These are phyloP conservation scores for Aspergillus avenaceus DNA, from an alignment of 495 filamentous ascomycete species.

Conservation along the genomic window DNA sequence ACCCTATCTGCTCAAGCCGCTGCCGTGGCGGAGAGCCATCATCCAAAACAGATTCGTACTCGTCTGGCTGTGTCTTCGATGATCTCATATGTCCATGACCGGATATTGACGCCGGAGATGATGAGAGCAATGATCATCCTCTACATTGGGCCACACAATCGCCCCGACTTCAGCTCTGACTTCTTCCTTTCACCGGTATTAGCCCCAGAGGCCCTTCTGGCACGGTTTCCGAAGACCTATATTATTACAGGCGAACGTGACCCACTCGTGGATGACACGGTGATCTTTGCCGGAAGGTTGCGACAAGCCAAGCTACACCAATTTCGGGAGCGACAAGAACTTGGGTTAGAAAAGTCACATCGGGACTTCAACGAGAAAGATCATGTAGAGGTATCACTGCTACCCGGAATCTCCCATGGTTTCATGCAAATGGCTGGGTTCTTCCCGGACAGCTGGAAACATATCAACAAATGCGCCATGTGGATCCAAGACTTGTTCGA, in stretches of 20 bases:
- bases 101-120: constrained; percentile 93
- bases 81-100: constrained; percentile 96
- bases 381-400: constrained; percentile 73
- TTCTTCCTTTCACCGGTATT: constrained; percentile 85
- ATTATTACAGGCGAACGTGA: constrained; percentile 94
- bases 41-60: constrained; percentile 69
- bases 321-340: constrained; percentile 56
- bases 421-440: constrained; percentile 86
- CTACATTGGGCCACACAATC: constrained; percentile 89
- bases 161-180: constrained; percentile 88
- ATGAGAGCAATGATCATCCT: constrained; percentile 99
- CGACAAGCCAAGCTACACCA: constrained; percentile 73
- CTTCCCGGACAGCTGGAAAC: constrained; percentile 81
- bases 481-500: constrained; percentile 78
- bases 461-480: constrained; percentile 65
- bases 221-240: constrained; percentile 83
- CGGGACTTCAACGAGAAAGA: constrained; percentile 68
- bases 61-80: constrained; percentile 89
- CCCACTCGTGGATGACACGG: constrained; percentile 92
- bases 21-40: constrained; percentile 42
- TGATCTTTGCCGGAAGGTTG: constrained; percentile 87
- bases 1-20: constrained; percentile 24
- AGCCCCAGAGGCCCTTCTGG: constrained; percentile 77
- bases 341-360: constrained; percentile 51
- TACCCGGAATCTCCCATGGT: constrained; percentile 87